Conservation (phyloP, 805 yeast genomes). For the Nakazawaea ishiwadae region DNA sequence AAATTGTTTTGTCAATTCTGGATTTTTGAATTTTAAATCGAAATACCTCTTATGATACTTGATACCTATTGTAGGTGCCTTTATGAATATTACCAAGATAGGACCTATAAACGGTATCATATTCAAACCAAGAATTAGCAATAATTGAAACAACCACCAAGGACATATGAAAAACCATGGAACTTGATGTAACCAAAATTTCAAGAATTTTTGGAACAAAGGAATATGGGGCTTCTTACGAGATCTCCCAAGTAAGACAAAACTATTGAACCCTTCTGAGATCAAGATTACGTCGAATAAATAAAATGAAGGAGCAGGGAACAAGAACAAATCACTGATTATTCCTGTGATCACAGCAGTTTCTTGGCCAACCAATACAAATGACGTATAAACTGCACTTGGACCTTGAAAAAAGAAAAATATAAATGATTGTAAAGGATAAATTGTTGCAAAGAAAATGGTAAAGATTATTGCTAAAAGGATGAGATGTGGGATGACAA, state of each 20-base stretch:
- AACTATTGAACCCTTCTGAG: conserved; percentile 19
- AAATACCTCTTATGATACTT: conserved; percentile 53
- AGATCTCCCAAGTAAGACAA: conserved; percentile 13
- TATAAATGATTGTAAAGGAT: conserved; percentile 17
- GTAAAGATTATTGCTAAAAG: conserved; percentile 14
- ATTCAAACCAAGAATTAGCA: conserved; percentile 33
- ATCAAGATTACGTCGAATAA: conserved; percentile 28
- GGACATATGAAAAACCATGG: conserved; percentile 30
- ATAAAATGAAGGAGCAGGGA: conserved; percentile 25
- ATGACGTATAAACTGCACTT: conserved; percentile 16
- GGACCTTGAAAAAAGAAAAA: conserved; percentile 19
- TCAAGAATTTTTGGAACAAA: conserved; percentile 23
- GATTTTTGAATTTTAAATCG: conserved; percentile 34
- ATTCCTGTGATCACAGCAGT: conserved; percentile 24
- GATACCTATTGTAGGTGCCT: conserved; percentile 51
- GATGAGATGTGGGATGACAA: conserved; percentile 16
- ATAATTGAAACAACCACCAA: conserved; percentile 31
- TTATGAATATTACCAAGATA: conserved; percentile 39
- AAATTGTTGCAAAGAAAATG: conserved; percentile 12
- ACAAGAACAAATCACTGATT: conserved; percentile 23
- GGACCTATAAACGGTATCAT: conserved; percentile 60
- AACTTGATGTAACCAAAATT: conserved; percentile 18
- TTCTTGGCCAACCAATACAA: conserved; percentile 24
- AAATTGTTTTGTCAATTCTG: background rate
- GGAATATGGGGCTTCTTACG: conserved; percentile 16